These are phyloP conservation scores for Kodamaea plutei DNA, from an alignment of 1,139 yeast species.

Conservation along the genomic window DNA sequence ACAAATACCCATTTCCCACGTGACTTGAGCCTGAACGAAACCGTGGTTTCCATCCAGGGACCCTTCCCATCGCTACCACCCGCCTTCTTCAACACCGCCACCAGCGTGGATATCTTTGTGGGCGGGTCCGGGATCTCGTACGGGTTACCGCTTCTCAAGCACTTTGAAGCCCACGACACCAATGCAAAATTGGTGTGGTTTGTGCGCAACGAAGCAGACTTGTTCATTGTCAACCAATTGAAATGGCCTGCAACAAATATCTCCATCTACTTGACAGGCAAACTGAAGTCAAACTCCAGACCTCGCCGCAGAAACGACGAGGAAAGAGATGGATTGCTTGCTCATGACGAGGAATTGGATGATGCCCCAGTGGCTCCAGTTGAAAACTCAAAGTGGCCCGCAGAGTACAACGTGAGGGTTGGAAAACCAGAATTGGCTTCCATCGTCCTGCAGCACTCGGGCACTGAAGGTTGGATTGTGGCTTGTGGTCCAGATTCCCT, in stretches of 20 bases:
- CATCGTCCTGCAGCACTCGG: slow-evolving; percentile 24
- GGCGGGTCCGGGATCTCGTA: slow-evolving; percentile 89
- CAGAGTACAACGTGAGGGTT: slow-evolving; percentile 8
- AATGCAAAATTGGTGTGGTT: slow-evolving; percentile 47
- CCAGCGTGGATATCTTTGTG: slow-evolving; percentile 56
- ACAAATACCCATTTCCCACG: slow-evolving; percentile 9
- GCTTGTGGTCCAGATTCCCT: slow-evolving; percentile 67
- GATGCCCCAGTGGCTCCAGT: slow-evolving; percentile 1
- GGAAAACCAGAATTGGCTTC: slow-evolving; percentile 42
- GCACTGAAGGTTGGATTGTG: slow-evolving; percentile 49
- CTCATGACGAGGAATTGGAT: not conserved
- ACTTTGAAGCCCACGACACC: slow-evolving; percentile 20
- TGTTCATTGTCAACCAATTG: slow-evolving; percentile 12
- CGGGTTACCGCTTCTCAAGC: slow-evolving; percentile 56
- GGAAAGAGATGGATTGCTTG: not conserved
- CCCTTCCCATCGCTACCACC: slow-evolving; percentile 28
- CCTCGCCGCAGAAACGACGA: not conserved
- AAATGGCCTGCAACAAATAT: slow-evolving; percentile 13
- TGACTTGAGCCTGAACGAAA: slow-evolving; percentile 11
- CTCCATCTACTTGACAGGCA: slow-evolving; percentile 22
- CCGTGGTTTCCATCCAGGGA: slow-evolving; percentile 19
- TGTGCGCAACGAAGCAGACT: slow-evolving; percentile 24
- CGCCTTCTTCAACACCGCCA: slow-evolving; percentile 37
- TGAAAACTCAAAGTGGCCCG: slow-evolving; percentile 2
- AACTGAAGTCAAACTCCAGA: slow-evolving; percentile 3